Base-by-base conservation (phyloP, 257 asterid species). In the Lavandula angustifolia region DNA sequence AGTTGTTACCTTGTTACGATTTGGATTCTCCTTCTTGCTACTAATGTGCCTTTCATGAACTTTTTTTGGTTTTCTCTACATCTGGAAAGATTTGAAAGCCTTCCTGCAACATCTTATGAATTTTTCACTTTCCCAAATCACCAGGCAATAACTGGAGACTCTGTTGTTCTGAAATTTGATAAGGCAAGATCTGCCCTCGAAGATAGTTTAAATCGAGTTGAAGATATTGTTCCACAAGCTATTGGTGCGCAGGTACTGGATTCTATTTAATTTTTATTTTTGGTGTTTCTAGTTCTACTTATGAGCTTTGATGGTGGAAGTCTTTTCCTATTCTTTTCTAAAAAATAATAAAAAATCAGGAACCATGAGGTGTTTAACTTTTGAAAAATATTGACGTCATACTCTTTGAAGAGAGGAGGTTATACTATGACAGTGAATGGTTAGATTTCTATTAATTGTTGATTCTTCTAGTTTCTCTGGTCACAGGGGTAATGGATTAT, bases 61-160 rank as follows among this genome's bases (percentile, higher is more conserved):
- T 34, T 60, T 55, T 44, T 13, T 41, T 13, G 69, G 53, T 43
- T 64, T 60, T 54, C 48, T 59, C 71, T 34, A 34, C 44, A 34
- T 61, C 62, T 50, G 0, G 44, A 18, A 49, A 73, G 41, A 50
- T 8, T 68, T 59, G 35, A 44, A 43, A 46, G 42, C 54, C 29
- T 60, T 41, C 13, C 41, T 60, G 65, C 35, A 41, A 60, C 60
- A n/a, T 29, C 12, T 50, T 17, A 68, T 72, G 59, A 51, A 12
- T 40, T 50, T 7, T 6, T 73, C 60, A 13, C 74, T 17, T 56
- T 33, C 51, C 40, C 16, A 44, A 60, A 16, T 70, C 22, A 55
- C 73, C 86, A 94, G 99, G 99, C 99, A 40, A 85, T 91, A 60
- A 94, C 99, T 0, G 98, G 99, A 54, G 98, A 91, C 54, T 91